Conservation (phyloP, 78 protist species). For the Dictyostelium citrinum region DNA sequence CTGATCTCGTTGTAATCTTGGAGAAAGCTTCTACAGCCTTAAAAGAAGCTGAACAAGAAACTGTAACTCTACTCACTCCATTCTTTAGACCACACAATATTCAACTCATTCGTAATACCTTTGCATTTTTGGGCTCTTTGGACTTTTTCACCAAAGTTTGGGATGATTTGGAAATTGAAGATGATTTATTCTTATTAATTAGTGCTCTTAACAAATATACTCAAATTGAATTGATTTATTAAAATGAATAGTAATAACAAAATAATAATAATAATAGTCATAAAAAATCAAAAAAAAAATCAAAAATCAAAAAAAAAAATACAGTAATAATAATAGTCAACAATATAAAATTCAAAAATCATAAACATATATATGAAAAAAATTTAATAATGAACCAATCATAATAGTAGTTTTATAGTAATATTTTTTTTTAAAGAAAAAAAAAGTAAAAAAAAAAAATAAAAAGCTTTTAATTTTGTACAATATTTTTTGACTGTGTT, state of each 20-base stretch:
- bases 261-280: no score
- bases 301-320: no score
- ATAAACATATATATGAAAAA: background rate
- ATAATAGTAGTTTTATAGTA: background rate
- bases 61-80: slow-evolving; percentile 30
- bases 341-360: background rate
- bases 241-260: background rate
- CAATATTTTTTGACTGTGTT: no score
- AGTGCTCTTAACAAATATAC: slow-evolving; percentile 76
- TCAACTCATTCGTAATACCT: slow-evolving; percentile 53
- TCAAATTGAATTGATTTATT: slow-evolving; percentile 66
- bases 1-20: slow-evolving; percentile 20
- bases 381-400: background rate
- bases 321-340: background rate
- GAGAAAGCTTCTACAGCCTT: slow-evolving; percentile 19
- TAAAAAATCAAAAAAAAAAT: no score
- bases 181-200: slow-evolving; percentile 55
- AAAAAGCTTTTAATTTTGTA: background rate
- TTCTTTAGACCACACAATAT: slow-evolving; percentile 64
- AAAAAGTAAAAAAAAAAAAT: background rate
- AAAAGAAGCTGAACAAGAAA: slow-evolving; percentile 62
- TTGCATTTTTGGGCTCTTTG: slow-evolving; percentile 29
- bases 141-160: slow-evolving; percentile 68
- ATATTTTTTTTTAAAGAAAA: background rate
- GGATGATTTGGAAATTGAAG: slow-evolving; percentile 74